Percentiles rank a stretch among this genome's conserved stretches.
Evolutionary conservation across 2,329 filamentous ascomycete genomes (phyloP).

Genomic region (Colletotrichum higginsianum): DNA sequence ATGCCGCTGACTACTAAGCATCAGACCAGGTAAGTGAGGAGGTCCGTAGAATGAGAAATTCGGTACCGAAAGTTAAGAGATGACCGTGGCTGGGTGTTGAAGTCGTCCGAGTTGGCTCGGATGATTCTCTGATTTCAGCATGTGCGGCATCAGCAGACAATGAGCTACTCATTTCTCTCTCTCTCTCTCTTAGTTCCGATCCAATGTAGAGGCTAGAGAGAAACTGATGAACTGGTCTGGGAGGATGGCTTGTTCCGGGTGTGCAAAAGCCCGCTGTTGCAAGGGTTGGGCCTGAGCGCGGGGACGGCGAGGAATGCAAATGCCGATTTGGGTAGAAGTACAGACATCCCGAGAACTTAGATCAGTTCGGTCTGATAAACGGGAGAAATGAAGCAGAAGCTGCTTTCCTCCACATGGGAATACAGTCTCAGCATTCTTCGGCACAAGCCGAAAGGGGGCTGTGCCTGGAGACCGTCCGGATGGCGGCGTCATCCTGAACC

Average conservation of each 20-base stretch:
- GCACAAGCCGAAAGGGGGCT: constrained; percentile 17
- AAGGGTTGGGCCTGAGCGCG: background rate
- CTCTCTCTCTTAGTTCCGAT: no score
- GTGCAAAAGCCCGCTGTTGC: background rate
- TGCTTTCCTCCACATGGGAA: background rate
- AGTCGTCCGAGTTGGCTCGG: background rate
- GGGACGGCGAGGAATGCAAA: constrained; percentile 11
- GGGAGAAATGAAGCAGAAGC: background rate
- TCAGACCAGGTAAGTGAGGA: background rate
- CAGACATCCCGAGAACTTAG: background rate
- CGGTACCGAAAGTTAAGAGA: constrained; percentile 7
- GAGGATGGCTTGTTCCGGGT: background rate
- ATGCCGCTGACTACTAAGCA: constrained; percentile 10
- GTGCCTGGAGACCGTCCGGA: constrained; percentile 19
- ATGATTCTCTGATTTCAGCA: background rate
- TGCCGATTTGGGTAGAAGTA: background rate
- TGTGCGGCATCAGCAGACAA: background rate
- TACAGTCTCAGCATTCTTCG: constrained; percentile 13
- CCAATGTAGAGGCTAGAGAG: no score
- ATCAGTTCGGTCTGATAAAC: background rate
- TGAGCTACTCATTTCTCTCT: background rate
- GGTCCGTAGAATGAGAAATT: background rate
- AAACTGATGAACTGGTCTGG: background rate
- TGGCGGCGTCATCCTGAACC: background rate
- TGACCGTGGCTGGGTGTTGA: constrained; percentile 2